These are phyloP conservation scores for Fusarium metavorans DNA, from an alignment of 2,329 filamentous ascomycete genomes.

Conservation along the genomic window DNA sequence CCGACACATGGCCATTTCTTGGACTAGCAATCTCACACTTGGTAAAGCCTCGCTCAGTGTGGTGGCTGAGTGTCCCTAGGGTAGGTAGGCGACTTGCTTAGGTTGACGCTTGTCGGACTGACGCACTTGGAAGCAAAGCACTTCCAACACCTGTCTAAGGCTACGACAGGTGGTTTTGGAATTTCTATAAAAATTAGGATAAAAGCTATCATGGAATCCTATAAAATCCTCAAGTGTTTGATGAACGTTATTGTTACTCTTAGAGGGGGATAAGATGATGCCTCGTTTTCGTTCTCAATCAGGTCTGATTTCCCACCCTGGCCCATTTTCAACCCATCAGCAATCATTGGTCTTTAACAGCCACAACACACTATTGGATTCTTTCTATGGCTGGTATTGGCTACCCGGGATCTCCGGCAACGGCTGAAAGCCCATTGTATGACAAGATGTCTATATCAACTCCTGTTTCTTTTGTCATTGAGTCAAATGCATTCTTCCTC, in stretches of 20 bases:
- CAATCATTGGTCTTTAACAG: not conserved
- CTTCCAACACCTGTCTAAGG: not conserved
- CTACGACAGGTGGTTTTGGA: not conserved
- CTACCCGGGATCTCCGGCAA: not conserved
- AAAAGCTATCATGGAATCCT: not conserved
- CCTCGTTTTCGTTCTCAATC: not conserved
- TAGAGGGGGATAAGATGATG: not conserved
- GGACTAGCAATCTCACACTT: not conserved
- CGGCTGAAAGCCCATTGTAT: not conserved
- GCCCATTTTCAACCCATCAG: not conserved
- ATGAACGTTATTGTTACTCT: not conserved
- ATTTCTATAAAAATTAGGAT: not conserved
- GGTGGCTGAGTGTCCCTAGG: not conserved
- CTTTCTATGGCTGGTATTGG: not conserved
- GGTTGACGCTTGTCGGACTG: not conserved
- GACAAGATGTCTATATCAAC: not conserved
- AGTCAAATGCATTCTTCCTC: not conserved
- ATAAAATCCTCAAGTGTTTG: not conserved
- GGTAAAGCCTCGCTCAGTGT: not conserved
- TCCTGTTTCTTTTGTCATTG: not conserved
- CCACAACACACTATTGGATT: not conserved
- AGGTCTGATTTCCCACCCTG: not conserved
- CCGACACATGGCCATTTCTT: not conserved
- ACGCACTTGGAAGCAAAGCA: not conserved
- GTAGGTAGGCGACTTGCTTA: not conserved